These are phyloP conservation scores for Plicaturopsis crispa DNA, from an alignment of 768 basidiomycete species.

Conservation along the genomic window DNA sequence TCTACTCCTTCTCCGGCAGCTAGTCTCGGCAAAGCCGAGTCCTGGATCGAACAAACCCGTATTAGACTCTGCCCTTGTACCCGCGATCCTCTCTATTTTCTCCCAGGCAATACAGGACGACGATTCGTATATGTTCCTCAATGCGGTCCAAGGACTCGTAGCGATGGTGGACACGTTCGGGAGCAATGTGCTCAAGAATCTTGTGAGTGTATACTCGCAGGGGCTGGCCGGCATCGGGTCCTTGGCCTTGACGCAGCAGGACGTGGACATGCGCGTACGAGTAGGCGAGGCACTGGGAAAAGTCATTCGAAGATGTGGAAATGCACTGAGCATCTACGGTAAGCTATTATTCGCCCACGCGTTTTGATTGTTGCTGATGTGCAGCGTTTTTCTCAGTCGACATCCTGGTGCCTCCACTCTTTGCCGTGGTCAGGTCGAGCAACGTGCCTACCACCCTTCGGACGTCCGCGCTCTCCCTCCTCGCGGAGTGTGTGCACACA, in stretches of 20 bases:
- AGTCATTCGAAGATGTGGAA: conserved; percentile 68
- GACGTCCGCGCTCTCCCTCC: conserved; percentile 57
- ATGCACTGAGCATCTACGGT: conserved; percentile 66
- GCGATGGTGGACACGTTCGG: conserved; percentile 77
- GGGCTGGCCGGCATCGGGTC: conserved; percentile 44
- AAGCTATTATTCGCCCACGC: conserved; percentile 10
- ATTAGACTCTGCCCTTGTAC: conserved; percentile 60
- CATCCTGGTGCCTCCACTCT: conserved; percentile 65
- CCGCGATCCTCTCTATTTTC: conserved; percentile 84
- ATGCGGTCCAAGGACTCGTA: conserved; percentile 86
- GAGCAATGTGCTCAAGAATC: conserved; percentile 56
- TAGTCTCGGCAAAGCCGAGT: conserved; percentile 38
- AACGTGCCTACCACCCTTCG: conserved; percentile 70
- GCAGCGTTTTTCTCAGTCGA: conserved; percentile 38
- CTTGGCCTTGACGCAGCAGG: conserved; percentile 40
- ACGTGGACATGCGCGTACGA: conserved; percentile 67
- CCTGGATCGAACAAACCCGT: conserved; percentile 14
- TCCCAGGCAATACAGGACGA: conserved; percentile 80
- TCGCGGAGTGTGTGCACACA: conserved; percentile 67
- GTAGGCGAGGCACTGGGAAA: conserved; percentile 82
- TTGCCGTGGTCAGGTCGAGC: conserved; percentile 47
- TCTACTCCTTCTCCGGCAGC: conserved; percentile 69
- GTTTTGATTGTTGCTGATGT: background rate
- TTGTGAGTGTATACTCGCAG: conserved; percentile 61
- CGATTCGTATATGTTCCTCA: conserved; percentile 93